A percentile compares a stretch with the other conserved stretches of the same genome.
Evolutionary conservation across 805 yeast species (phyloP).

Genomic region (Saccharomycopsis babjevae): DNA sequence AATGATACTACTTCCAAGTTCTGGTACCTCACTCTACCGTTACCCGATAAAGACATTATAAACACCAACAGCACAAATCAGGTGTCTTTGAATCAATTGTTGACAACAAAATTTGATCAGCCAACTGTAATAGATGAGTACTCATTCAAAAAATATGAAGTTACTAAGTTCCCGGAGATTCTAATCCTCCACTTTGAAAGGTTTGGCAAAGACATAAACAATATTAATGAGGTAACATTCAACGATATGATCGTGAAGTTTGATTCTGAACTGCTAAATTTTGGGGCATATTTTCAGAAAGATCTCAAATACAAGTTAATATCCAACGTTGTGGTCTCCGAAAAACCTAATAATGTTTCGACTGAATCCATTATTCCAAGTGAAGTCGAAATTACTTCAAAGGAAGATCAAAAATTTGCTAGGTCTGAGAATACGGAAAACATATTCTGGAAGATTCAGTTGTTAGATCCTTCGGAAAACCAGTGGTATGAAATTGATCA

Average conservation of each 20-base stretch:
- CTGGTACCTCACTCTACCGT: slow-evolving; percentile 46
- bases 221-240: slow-evolving; percentile 33
- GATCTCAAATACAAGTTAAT: slow-evolving; percentile 31
- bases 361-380: background rate
- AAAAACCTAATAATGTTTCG: background rate
- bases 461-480: slow-evolving; percentile 29
- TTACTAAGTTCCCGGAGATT: slow-evolving; percentile 36
- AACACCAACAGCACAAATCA: slow-evolving; percentile 29
- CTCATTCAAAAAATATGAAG: slow-evolving; percentile 10
- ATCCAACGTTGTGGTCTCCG: slow-evolving; percentile 34
- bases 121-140: slow-evolving; percentile 31
- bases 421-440: background rate
- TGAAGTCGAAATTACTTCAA: background rate
- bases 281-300: slow-evolving; percentile 18
- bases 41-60: slow-evolving; percentile 48
- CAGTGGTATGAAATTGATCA: slow-evolving; percentile 56
- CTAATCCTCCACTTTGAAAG: slow-evolving; percentile 51
- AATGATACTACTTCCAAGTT: slow-evolving; percentile 27
- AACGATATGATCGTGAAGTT: slow-evolving; percentile 37
- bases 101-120: slow-evolving; percentile 27
- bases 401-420: background rate
- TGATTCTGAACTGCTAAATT: slow-evolving; percentile 28
- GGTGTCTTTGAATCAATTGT: slow-evolving; percentile 29
- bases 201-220: slow-evolving; percentile 31
- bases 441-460: slow-evolving; percentile 40